Evolutionary conservation across 768 basidiomycete genomes (phyloP), one percentile per base, ranked within the genome.

Genomic region (Auricularia sp.): DNA sequence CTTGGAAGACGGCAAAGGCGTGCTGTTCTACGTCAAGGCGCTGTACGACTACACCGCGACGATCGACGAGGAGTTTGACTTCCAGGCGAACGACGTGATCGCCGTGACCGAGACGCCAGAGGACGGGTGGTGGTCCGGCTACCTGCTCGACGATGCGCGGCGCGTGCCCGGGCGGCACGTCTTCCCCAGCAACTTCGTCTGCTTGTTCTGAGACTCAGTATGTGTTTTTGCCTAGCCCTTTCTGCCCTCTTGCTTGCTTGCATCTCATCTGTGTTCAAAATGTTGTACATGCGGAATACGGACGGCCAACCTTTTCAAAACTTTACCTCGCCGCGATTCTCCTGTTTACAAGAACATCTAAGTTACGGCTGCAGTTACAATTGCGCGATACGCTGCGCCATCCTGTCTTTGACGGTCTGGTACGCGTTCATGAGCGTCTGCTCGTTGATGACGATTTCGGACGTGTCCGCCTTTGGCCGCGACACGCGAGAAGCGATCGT

Each of bases 81-180:
- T 98, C 85, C 92, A 94, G 72, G 80, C 86, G 24, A 92, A 90
- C 2, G 96, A 98, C 75, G 91, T 97, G 68, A 97, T 98, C 68
- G 95, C 94, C 6, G 95, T 98, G 10, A 95, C 92, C 0, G 82
- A 86, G 24, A 96, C 94, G 5, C 94, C 94, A 3, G 94, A 94
- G 70, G 95, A 97, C 70, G 96, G 96, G 1, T 98, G 96, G 96
- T 98, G 95, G 96, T 90, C 86, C 64, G 96, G 96, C 29, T 88
- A 90, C 69, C 75, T 93, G 65, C 76, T 92, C n/a, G 89, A 91
- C 67, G 89, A 92, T 69, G 79, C 80, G 36, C 77, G 92, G 68
- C 79, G 90, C 68, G 82, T 87, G 68, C 79, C 80, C 16, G 90
- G 90, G 37, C 79, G 86, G 64, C 84, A 90, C 71, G 84, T 91